Percentiles rank a stretch among this genome's conserved stretches.
Evolutionary conservation across 2,329 filamentous ascomycete species (phyloP).

Genomic region (Thelonectria discophora): DNA sequence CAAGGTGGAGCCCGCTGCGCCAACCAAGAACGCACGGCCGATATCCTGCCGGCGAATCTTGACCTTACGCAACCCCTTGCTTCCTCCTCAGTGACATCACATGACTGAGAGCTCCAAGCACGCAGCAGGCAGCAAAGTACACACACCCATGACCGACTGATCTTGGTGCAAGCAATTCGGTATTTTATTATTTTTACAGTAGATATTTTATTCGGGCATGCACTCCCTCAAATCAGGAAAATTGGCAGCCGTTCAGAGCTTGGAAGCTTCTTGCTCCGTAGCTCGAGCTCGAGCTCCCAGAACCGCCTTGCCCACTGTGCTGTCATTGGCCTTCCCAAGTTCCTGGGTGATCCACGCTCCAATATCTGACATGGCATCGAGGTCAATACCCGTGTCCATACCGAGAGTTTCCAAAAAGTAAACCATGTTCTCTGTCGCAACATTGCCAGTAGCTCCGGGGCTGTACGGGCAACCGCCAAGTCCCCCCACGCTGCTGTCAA

Average conservation of each 20-base stretch:
- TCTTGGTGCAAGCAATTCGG: not conserved
- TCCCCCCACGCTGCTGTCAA: slow-evolving; percentile 82
- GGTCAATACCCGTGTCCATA: slow-evolving; percentile 76
- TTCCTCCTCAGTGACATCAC: slow-evolving; percentile 48
- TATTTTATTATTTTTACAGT: not conserved
- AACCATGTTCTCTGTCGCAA: slow-evolving; percentile 84
- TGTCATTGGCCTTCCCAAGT: slow-evolving; percentile 70
- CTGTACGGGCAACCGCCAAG: slow-evolving; percentile 87
- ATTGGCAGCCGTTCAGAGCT: slow-evolving; percentile 16
- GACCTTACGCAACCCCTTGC: slow-evolving; percentile 14
- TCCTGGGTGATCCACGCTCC: slow-evolving; percentile 76
- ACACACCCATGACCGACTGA: not conserved
- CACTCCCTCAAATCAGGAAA: no score
- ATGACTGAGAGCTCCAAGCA: slow-evolving; percentile 46
- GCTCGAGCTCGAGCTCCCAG: slow-evolving; percentile 57
- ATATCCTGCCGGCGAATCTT: slow-evolving; percentile 28
- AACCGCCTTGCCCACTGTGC: slow-evolving; percentile 73
- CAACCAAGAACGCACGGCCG: slow-evolving; percentile 42
- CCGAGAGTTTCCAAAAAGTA: slow-evolving; percentile 80
- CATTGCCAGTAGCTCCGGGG: slow-evolving; percentile 86
- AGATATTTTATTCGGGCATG: not conserved
- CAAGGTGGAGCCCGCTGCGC: slow-evolving; percentile 47
- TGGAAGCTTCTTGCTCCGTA: slow-evolving; percentile 35
- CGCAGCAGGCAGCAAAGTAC: not conserved
- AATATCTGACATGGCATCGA: slow-evolving; percentile 72